phyloP scores from a whole-genome alignment of 2,329 filamentous ascomycete genomes.

The Fusarium falciforme region DNA sequence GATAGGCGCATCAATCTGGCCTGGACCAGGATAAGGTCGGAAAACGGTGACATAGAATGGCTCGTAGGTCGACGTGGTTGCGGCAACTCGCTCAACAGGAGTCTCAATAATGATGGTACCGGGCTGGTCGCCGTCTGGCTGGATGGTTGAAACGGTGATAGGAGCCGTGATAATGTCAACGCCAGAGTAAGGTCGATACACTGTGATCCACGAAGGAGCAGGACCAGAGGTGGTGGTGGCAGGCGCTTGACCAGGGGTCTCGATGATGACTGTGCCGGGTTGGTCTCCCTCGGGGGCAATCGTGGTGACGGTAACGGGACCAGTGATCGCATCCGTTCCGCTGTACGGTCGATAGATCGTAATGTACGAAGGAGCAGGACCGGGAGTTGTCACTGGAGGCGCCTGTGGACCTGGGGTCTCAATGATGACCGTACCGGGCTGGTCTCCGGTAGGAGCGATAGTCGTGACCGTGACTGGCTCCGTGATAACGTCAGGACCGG shows the following conservation, averaged over 20 bases:
- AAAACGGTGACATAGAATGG: background rate
- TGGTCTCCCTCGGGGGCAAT: slow-evolving; percentile 23
- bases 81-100: background rate
- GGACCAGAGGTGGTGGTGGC: background rate
- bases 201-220: background rate
- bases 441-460: slow-evolving; percentile 13
- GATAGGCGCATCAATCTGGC: background rate
- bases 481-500: slow-evolving; percentile 23
- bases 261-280: slow-evolving; percentile 28
- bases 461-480: slow-evolving; percentile 21
- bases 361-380: slow-evolving; percentile 1
- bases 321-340: background rate
- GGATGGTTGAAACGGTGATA: slow-evolving; percentile 8
- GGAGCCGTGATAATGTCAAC: background rate
- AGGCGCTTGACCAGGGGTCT: slow-evolving; percentile 18
- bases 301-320: slow-evolving; percentile 7
- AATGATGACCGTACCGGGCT: slow-evolving; percentile 28
- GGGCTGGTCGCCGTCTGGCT: slow-evolving; percentile 1
- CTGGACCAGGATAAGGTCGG: background rate
- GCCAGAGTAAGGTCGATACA: background rate
- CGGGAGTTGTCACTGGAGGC: slow-evolving; percentile 16
- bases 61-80: background rate
- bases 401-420: slow-evolving; percentile 24
- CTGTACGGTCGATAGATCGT: background rate
- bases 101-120: slow-evolving; percentile 21